These are phyloP conservation scores for Cordia subcordata DNA, from an alignment of 257 asterid species.

Conservation along the genomic window DNA sequence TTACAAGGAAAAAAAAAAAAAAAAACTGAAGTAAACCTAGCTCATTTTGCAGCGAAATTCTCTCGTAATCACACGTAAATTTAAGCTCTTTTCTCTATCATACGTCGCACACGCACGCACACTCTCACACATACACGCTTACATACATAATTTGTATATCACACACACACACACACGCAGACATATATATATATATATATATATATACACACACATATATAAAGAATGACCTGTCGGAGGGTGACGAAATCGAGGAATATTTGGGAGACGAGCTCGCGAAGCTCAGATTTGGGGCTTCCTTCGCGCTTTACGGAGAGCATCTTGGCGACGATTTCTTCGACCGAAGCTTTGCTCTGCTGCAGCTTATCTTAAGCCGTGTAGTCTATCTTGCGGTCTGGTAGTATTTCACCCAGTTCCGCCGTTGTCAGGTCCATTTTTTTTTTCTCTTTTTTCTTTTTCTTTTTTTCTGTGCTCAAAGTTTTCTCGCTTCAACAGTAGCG, in stretches of 20 bases:
- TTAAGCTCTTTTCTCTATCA: too few relatives aligned
- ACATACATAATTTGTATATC: too few relatives aligned
- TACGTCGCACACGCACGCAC: too few relatives aligned
- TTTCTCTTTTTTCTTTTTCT: conserved; percentile 29
- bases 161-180: too few relatives aligned
- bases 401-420: conserved; percentile 91
- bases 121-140: too few relatives aligned
- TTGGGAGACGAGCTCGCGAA: conserved; percentile 72
- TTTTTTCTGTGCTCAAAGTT: background rate
- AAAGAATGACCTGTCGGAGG: conserved; percentile 69
- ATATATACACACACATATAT: background rate
- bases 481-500: too few relatives aligned
- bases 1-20: too few relatives aligned
- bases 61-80: too few relatives aligned
- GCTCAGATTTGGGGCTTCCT: conserved; percentile 51
- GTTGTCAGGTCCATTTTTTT: conserved; percentile 74
- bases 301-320: conserved; percentile 69
- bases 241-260: conserved; percentile 74
- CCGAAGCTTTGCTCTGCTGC: conserved; percentile 46
- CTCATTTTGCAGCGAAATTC: background rate
- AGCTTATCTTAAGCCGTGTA: conserved; percentile 62
- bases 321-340: conserved; percentile 67
- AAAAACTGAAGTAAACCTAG: background rate
- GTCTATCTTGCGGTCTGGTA: conserved; percentile 81
- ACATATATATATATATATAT: too few relatives aligned